Conservation (phyloP, 257 asterid species). For the Eucommia ulmoides region DNA sequence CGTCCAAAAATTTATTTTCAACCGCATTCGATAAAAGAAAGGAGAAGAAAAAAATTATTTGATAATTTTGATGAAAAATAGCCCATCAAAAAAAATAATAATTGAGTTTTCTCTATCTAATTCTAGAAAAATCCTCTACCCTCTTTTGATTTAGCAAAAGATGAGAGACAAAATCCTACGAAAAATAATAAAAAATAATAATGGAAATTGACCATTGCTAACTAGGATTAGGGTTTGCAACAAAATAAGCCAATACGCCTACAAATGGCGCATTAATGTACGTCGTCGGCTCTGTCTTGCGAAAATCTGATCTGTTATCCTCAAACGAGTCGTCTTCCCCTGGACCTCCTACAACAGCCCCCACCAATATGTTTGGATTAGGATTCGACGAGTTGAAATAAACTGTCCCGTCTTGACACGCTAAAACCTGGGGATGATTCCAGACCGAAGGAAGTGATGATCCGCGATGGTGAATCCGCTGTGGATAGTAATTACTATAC, state of each 20-base stretch:
- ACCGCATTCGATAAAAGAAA: no score
- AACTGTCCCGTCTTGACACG: constrained; percentile 60
- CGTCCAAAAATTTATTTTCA: no score
- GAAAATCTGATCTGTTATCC: constrained; percentile 52
- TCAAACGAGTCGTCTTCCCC: constrained; percentile 68
- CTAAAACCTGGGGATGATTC: constrained; percentile 50
- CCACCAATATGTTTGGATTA: constrained; percentile 73
- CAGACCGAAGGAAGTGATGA: constrained; percentile 63
- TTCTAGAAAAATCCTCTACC: no score
- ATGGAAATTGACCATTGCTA: no score
- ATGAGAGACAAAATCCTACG: constrained; percentile 43
- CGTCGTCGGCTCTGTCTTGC: constrained; percentile 84
- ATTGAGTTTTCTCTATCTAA: no score
- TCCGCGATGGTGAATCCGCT: constrained; percentile 79
- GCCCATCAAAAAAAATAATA: no score
- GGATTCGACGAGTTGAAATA: constrained; percentile 74
- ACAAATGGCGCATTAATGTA: constrained; percentile 94
- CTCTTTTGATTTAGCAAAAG: constrained; percentile 57
- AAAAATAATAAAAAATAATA: constrained; percentile 5
- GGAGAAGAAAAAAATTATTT: no score
- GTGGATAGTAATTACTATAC: constrained; percentile 58
- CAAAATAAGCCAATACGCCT: constrained; percentile 77
- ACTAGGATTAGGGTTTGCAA: constrained; percentile 41
- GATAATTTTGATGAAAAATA: no score
- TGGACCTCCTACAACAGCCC: constrained; percentile 90